These are phyloP conservation scores for Alternaria hordeiaustralica DNA, from an alignment of 2,329 filamentous ascomycete species.

Conservation along the genomic window DNA sequence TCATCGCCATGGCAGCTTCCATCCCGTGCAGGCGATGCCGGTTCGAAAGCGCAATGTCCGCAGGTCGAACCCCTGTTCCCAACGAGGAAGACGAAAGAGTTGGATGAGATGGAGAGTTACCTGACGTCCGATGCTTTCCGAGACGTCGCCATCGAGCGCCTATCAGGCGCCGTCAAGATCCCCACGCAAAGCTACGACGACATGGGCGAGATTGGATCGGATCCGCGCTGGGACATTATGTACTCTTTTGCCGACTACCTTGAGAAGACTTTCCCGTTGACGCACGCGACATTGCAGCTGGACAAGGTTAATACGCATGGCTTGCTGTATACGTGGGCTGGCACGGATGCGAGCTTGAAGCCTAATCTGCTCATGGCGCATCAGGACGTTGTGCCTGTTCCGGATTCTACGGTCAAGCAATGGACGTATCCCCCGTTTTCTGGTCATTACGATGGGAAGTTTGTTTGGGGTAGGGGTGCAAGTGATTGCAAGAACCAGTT, in stretches of 20 bases:
- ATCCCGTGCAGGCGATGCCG: background rate
- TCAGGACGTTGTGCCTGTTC: constrained; percentile 69
- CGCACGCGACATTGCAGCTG: constrained; percentile 55
- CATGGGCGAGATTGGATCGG: constrained; percentile 60
- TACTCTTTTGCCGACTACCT: constrained; percentile 57
- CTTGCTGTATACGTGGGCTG: constrained; percentile 64
- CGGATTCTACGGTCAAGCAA: constrained; percentile 54
- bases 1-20: constrained; percentile 22
- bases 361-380: constrained; percentile 68
- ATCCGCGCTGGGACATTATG: constrained; percentile 66
- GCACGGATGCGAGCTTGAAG: constrained; percentile 58
- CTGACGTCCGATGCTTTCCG: constrained; percentile 37
- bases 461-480: constrained; percentile 67
- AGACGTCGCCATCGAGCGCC: constrained; percentile 40
- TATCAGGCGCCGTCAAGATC: constrained; percentile 60
- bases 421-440: constrained; percentile 68
- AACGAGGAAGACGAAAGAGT: constrained; percentile 26
- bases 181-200: constrained; percentile 64
- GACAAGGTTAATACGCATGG: constrained; percentile 67
- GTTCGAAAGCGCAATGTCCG: constrained; percentile 26
- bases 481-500: constrained; percentile 68
- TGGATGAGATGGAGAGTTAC: constrained; percentile 38
- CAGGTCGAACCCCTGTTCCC: constrained; percentile 41
- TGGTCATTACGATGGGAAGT: constrained; percentile 63
- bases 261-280: constrained; percentile 34